Evolutionary conservation across 1,284 basidiomycete genomes (phyloP).

Genomic region (Trametes hirsuta): DNA sequence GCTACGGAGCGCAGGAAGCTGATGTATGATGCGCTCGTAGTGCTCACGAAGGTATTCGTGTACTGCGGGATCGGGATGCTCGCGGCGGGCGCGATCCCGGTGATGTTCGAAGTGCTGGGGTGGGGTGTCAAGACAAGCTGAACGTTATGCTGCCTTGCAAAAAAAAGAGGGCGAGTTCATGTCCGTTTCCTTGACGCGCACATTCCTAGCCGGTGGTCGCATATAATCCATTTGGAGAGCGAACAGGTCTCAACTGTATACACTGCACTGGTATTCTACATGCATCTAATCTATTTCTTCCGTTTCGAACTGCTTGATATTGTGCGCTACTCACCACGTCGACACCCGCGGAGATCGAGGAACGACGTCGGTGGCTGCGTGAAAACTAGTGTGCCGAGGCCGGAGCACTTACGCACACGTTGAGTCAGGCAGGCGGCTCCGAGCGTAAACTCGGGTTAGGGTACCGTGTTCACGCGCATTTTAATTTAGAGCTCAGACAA

Average conservation of each 20-base stretch:
- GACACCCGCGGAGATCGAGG: background rate
- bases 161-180: background rate
- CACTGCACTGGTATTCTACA: background rate
- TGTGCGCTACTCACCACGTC: background rate
- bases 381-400: slow-evolving; percentile 6
- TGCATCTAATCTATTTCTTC: background rate
- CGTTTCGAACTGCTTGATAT: background rate
- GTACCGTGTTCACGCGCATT: background rate
- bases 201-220: background rate
- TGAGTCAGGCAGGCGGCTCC: background rate
- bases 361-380: slow-evolving; percentile 14
- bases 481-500: background rate
- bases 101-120: slow-evolving; percentile 70
- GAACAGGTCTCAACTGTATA: background rate
- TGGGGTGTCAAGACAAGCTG: slow-evolving; percentile 54
- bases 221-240: background rate
- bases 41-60: slow-evolving; percentile 90
- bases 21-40: slow-evolving; percentile 41
- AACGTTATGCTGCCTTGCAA: background rate
- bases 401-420: slow-evolving; percentile 2
- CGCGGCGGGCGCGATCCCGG: slow-evolving; percentile 62
- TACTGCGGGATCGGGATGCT: slow-evolving; percentile 86
- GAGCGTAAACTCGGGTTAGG: background rate
- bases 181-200: background rate
- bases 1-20: slow-evolving; percentile 10